Conservation (phyloP, 2,329 filamentous ascomycete species). For the Diplodia seriata region DNA sequence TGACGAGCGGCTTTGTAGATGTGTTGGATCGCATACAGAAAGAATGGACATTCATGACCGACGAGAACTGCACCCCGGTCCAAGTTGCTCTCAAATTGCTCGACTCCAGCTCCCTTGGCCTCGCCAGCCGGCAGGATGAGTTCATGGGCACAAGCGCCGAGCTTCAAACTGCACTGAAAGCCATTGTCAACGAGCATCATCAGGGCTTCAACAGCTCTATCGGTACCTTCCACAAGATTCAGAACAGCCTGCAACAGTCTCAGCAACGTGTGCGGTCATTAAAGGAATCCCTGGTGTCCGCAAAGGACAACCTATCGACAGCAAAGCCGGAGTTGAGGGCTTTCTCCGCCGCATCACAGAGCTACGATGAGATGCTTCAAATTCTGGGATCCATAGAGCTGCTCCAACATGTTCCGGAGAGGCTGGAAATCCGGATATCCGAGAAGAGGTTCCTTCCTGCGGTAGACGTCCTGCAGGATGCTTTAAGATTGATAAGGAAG, state of each 20-base stretch:
- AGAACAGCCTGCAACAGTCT: constrained; percentile 86
- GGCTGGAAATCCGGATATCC: constrained; percentile 90
- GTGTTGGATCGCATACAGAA: constrained; percentile 82
- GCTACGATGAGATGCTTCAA: constrained; percentile 88
- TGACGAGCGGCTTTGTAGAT: constrained; percentile 47
- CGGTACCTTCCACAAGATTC: constrained; percentile 98
- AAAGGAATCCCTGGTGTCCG: constrained; percentile 80
- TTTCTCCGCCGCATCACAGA: constrained; percentile 83
- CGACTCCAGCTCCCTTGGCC: constrained; percentile 90
- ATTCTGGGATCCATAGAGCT: constrained; percentile 77
- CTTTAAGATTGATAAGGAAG: constrained; percentile 79
- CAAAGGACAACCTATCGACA: constrained; percentile 80
- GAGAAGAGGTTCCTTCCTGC: constrained; percentile 95
- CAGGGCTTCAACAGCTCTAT: constrained; percentile 99
- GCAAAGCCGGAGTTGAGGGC: constrained; percentile 92
- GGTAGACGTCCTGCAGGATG: constrained; percentile 89
- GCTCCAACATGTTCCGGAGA: constrained; percentile 85
- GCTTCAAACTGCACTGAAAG: constrained; percentile 90
- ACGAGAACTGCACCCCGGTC: constrained; percentile 87
- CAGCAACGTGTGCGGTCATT: constrained; percentile 83
- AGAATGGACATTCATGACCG: constrained; percentile 92
- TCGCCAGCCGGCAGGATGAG: constrained; percentile 84
- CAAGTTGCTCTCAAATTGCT: constrained; percentile 94
- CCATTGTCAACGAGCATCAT: constrained; percentile 97
- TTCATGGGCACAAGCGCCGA: constrained; percentile 85